phyloP scores from a whole-genome alignment of 1,284 basidiomycete genomes.

The Pholiota adiposa region DNA sequence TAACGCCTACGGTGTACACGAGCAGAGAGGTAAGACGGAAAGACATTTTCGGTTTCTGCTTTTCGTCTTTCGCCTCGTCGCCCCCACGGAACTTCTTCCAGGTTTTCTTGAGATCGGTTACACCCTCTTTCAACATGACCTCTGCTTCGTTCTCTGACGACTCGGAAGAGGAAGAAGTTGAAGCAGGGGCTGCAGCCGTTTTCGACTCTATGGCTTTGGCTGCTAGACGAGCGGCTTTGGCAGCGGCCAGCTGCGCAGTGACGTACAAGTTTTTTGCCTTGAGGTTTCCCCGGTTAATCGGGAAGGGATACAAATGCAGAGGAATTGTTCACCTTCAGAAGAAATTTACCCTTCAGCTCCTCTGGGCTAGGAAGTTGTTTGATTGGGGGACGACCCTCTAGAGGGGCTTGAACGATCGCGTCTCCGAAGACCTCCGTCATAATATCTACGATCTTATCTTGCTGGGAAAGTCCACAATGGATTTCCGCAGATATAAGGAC shows the following conservation, averaged over 20 bases:
- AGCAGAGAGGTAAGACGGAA: constrained; percentile 75
- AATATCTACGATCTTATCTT: constrained; percentile 81
- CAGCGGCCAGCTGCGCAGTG: constrained; percentile 28
- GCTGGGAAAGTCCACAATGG: constrained; percentile 84
- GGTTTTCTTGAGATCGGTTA: constrained; percentile 25
- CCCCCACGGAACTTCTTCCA: constrained; percentile 28
- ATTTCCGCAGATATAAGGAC: constrained; percentile 95
- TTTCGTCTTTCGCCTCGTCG: constrained; percentile 6
- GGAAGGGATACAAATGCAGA: background rate
- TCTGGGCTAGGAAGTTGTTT: constrained; percentile 85
- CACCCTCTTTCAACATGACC: constrained; percentile 17
- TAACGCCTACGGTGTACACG: constrained; percentile 96
- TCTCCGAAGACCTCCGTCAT: constrained; percentile 84
- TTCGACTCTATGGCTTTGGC: constrained; percentile 20
- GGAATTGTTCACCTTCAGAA: constrained; percentile 75
- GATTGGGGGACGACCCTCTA: constrained; percentile 50
- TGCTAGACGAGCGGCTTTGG: constrained; percentile 19
- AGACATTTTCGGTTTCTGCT: constrained; percentile 71
- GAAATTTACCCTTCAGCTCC: constrained; percentile 77
- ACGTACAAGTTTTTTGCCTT: constrained; percentile 69
- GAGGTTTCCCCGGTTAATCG: background rate
- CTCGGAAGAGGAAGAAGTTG: constrained; percentile 24
- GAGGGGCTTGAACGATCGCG: constrained; percentile 66
- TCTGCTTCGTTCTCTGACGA: constrained; percentile 23
- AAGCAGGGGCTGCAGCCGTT: constrained; percentile 17